Evolutionary conservation across 768 basidiomycete species (phyloP), one percentile per base, ranked within the genome.

Genomic region (Ephemerocybe angulata): DNA sequence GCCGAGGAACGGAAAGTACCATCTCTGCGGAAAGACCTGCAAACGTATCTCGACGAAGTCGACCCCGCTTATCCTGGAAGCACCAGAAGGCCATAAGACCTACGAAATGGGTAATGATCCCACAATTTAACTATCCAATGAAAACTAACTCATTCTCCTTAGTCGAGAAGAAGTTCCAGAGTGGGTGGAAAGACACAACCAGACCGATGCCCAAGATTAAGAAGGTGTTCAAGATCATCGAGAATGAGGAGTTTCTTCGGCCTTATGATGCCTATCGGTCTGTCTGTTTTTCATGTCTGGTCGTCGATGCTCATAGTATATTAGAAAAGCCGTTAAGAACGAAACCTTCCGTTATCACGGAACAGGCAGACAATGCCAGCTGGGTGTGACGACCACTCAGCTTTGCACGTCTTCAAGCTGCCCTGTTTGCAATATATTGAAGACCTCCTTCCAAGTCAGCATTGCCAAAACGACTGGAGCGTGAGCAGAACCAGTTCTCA

Each of bases 261-360:
- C 59, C 59, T 12, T 63, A 60, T 27, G 52, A 58, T 43, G 38
- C 22, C 42, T 60, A 60, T 40, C 53, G 52, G 62, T 63, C 33
- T 3, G 59, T 35, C 4, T 7, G 13, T 31, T 19, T 29, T 15
- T 13, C 28, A 13, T 28, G 13, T 25, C 27, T 48, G 19, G n/a
- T 10, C 11, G 17, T 3, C 17, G 10, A 47, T 15, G 15, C 53
- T 6, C 19, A 42, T 24, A 8, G 30, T 38, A 17, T 53, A 37
- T 25, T 27, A 65, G 65, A 50, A 62, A 60, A 56, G 52, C 21
- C 12, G 52, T 63, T 1, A 66, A 67, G 4, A 69, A 66, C 17
- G 68, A 69, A 57, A 62, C 60, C 8, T 69, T 68, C 50, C 61
- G 68, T 2, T 71, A 68, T 52, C 70, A 71, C 41, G 70, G 70